A percentile compares a stretch with the other conserved stretches of the same genome.
phyloP scores from a whole-genome alignment of 352 stramenopile species.

The Globisporangium parvum region DNA sequence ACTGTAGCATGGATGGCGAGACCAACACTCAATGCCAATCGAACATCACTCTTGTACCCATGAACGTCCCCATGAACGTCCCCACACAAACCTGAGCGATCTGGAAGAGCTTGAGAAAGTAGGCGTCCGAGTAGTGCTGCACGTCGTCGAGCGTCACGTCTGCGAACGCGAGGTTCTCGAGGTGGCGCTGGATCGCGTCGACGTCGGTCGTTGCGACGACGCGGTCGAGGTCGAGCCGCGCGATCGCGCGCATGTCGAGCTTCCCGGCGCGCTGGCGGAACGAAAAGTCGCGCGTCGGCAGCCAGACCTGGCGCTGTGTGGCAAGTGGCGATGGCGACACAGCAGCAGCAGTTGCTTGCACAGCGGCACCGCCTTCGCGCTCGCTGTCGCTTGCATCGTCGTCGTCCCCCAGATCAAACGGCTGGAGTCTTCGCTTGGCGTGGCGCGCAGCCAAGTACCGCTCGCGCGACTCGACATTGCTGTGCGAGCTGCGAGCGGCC shows the following conservation, averaged over 20 bases:
- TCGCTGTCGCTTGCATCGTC: conserved; percentile 9
- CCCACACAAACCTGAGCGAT: conserved; percentile 50
- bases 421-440: conserved; percentile 17
- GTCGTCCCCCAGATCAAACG: conserved; percentile 7
- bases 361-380: neutral
- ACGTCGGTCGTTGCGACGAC: conserved; percentile 75
- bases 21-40: neutral
- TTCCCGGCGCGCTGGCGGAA: conserved; percentile 74
- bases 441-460: conserved; percentile 19
- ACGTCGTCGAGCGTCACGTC: conserved; percentile 81
- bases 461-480: conserved; percentile 12
- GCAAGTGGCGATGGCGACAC: neutral
- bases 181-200: conserved; percentile 60
- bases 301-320: conserved; percentile 43
- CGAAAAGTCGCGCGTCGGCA: conserved; percentile 62
- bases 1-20: conserved; percentile 20
- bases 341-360: neutral
- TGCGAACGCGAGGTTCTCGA: conserved; percentile 79
- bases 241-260: conserved; percentile 66
- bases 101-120: conserved; percentile 86
- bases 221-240: conserved; percentile 58
- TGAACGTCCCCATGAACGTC: neutral
- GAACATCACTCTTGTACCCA: neutral
- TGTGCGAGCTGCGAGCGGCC: neutral
- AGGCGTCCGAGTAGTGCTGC: conserved; percentile 77